Base-by-base conservation (phyloP, 768 basidiomycete genomes). In the Lyophyllum semitale region DNA sequence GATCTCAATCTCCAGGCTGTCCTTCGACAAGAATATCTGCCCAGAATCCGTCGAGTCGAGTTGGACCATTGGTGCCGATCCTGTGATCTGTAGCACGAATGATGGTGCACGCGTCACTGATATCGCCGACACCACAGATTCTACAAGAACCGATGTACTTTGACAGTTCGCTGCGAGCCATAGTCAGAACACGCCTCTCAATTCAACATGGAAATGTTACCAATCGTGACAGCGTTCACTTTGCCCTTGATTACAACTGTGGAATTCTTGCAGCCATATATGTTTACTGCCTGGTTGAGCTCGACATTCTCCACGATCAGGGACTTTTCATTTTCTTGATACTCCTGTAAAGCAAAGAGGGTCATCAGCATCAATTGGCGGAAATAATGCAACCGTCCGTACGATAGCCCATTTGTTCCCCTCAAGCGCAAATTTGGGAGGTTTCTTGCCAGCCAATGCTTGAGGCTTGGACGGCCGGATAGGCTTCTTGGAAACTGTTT, bases 321-420 rank as follows among this genome's bases (percentile, higher is more conserved):
- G 13, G 73, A 71, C 5, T 77, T 69, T 60, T 94, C 89, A 62
- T 87, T 88, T 69, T 99, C 97, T 71, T 93, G 87, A 67, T 93
- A 88, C 77, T 99, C 96, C 96, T 98, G 27, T 12, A 54, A 26
- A 29, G 43, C 4, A 26, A 52, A 35, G 29, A 25, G 12, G 27
- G 27, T 22, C 29, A 44, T 59, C 25, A 54, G 47, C 42, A 13
- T 22, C 13, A 4, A 37, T 23, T 15, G 18, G 15, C 20, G 13
- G 22, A 4, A 40, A 22, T 35, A 25, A 27, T 29, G 4, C 25
- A 23, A 23, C 32, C 12, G 25, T 8, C 74, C 86, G 62, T 63
- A 97, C 96, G 55, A 99, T 85, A 25, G 84, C 65, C 97, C 97
- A 99, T 73, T 95, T 97, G 65, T 81, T 95, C 8, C 94, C 95